Evolutionary conservation across 352 stramenopile species (phyloP).

Genomic region (Globisporangium carolinianum): DNA sequence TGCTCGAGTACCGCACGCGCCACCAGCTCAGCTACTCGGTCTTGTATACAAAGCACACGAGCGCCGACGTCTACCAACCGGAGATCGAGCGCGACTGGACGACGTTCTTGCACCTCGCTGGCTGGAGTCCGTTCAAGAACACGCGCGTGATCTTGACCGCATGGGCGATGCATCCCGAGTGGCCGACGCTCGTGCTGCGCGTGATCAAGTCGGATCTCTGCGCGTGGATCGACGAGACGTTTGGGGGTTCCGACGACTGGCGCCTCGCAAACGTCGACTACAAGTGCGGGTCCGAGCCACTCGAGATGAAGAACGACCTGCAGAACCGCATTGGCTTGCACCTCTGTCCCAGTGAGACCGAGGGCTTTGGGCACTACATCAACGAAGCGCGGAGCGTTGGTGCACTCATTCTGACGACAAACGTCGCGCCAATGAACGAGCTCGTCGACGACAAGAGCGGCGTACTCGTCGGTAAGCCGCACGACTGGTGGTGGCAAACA

Average conservation of each 20-base stretch:
- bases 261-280: constrained; percentile 69
- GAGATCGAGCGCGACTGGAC: constrained; percentile 60
- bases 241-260: constrained; percentile 37
- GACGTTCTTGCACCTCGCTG: constrained; percentile 62
- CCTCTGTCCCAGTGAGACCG: constrained; percentile 65
- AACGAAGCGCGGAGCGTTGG: constrained; percentile 75
- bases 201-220: constrained; percentile 65
- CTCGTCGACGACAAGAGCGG: constrained; percentile 65
- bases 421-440: constrained; percentile 83
- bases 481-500: constrained; percentile 76
- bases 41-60: constrained; percentile 82
- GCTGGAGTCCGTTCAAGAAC: constrained; percentile 75
- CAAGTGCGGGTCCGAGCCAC: constrained; percentile 49
- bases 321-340: constrained; percentile 77
- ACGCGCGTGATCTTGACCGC: constrained; percentile 61
- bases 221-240: constrained; percentile 55
- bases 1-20: constrained; percentile 71
- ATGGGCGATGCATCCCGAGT: constrained; percentile 66
- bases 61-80: constrained; percentile 55
- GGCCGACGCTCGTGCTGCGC: constrained; percentile 60
- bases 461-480: constrained; percentile 50
- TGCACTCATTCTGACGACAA: constrained; percentile 66
- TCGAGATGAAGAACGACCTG: constrained; percentile 49
- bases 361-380: constrained; percentile 83
- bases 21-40: constrained; percentile 73